These are phyloP conservation scores for Aspergillus amoenus DNA, from an alignment of 2,329 filamentous ascomycete species.

Conservation along the genomic window DNA sequence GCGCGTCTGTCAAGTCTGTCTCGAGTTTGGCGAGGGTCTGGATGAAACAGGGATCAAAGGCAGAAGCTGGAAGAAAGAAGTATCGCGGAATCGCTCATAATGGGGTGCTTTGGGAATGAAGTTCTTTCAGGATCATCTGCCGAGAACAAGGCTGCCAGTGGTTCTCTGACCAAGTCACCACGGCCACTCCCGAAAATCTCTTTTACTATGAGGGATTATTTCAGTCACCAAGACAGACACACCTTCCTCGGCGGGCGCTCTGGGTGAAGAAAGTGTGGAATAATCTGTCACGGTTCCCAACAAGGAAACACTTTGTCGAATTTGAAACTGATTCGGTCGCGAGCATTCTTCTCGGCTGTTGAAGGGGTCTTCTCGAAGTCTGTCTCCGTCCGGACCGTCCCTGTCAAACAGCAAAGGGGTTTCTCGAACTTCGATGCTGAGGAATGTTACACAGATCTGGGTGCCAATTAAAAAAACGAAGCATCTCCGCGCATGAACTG, in stretches of 20 bases:
- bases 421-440: neutral
- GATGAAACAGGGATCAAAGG: neutral
- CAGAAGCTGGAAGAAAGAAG: neutral
- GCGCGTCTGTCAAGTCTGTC: too few species aligned
- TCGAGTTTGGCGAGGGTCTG: neutral
- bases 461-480: slow-evolving; percentile 6
- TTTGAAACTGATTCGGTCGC: neutral
- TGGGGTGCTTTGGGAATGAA: neutral
- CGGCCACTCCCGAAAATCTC: neutral
- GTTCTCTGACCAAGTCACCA: slow-evolving; percentile 3
- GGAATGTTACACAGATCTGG: slow-evolving; percentile 19
- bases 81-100: too few species aligned
- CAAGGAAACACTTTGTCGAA: neutral
- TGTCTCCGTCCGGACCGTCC: neutral
- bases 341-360: neutral
- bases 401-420: neutral
- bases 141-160: slow-evolving; percentile 5
- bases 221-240: slow-evolving; percentile 4
- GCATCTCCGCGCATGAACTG: neutral
- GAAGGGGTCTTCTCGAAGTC: neutral
- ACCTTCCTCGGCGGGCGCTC: slow-evolving; percentile 7
- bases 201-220: slow-evolving; percentile 16
- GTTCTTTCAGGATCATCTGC: slow-evolving; percentile 3
- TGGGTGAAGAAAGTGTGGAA: neutral
- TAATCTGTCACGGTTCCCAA: neutral